A percentile compares a stretch with the other conserved stretches of the same genome.
Conservation (phyloP, 371 early-diverging fungal genomes). For the Syncephalastrum sp. region DNA sequence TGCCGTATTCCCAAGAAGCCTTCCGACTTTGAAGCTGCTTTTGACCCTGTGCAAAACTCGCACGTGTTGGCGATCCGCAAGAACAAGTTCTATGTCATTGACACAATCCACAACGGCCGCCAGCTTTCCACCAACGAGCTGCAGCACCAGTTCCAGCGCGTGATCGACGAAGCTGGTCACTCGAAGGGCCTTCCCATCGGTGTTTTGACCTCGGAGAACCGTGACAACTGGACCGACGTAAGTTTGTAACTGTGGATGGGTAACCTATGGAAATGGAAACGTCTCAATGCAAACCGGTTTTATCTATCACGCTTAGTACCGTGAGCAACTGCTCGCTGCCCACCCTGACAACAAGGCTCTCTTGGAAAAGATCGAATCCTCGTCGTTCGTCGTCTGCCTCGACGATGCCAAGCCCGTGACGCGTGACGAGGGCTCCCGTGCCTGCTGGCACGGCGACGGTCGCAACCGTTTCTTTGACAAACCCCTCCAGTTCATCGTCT, state of each 20-base stretch:
- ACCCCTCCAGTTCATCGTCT: conserved; percentile 88
- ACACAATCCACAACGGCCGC: conserved; percentile 74
- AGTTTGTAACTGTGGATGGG: conserved; percentile 16
- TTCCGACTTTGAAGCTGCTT: conserved; percentile 75
- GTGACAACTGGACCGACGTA: conserved; percentile 92
- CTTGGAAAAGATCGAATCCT: conserved; percentile 79
- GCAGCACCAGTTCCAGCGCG: conserved; percentile 71
- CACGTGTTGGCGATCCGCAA: conserved; percentile 88
- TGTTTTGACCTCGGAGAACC: conserved; percentile 86
- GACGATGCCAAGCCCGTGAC: conserved; percentile 84
- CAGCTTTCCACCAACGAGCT: conserved; percentile 84
- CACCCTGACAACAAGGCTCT: conserved; percentile 67
- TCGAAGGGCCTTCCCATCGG: conserved; percentile 78
- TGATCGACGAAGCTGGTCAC: conserved; percentile 77
- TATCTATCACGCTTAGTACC: conserved; percentile 31
- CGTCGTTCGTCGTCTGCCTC: conserved; percentile 85
- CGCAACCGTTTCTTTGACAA: conserved; percentile 96
- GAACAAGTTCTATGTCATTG: conserved; percentile 86
- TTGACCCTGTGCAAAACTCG: conserved; percentile 76
- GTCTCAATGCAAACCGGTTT: not conserved
- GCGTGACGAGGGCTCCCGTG: conserved; percentile 76
- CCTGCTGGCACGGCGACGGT: conserved; percentile 94
- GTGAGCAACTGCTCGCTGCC: conserved; percentile 64
- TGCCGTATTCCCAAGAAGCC: conserved; percentile 89
- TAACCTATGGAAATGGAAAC: not conserved